phyloP scores from a whole-genome alignment of 2,329 filamentous ascomycete genomes.

The Neofusicoccum cordaticola region DNA sequence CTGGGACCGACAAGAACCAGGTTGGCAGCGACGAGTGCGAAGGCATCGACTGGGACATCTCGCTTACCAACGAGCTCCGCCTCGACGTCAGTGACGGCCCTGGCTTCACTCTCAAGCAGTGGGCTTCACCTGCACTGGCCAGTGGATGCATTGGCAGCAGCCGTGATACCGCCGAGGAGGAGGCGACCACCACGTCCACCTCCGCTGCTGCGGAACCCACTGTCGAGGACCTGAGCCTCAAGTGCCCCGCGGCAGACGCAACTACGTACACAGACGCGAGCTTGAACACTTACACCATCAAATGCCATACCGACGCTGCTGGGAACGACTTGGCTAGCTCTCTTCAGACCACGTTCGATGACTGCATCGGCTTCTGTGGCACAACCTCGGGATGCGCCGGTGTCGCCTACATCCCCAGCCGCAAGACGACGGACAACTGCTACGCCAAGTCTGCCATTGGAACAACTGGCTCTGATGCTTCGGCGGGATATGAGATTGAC shows the following conservation, averaged over 20 bases:
- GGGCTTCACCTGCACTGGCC: not conserved
- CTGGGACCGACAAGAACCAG: slow-evolving; percentile 6
- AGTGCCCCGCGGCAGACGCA: not conserved
- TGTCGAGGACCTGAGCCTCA: not conserved
- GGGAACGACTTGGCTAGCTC: not conserved
- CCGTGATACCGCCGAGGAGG: not conserved
- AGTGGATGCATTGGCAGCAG: slow-evolving; percentile 6
- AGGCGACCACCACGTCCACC: not conserved
- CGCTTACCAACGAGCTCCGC: slow-evolving; percentile 15
- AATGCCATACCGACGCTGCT: not conserved
- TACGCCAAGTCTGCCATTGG: not conserved
- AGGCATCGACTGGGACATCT: slow-evolving; percentile 19
- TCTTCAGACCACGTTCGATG: not conserved
- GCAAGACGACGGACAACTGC: not conserved
- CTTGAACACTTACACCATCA: not conserved
- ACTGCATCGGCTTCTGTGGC: slow-evolving; percentile 2
- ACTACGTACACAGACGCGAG: not conserved
- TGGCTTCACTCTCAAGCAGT: slow-evolving; percentile 8
- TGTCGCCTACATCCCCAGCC: not conserved
- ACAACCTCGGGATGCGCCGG: not conserved
- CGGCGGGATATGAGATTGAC: not conserved
- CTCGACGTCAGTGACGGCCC: not conserved
- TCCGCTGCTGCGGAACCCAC: not conserved
- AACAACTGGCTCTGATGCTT: no score
- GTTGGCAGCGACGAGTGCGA: slow-evolving; percentile 16